Conservation (phyloP, 192 early-diverging fungal genomes). For the Allomyces javanicus region DNA sequence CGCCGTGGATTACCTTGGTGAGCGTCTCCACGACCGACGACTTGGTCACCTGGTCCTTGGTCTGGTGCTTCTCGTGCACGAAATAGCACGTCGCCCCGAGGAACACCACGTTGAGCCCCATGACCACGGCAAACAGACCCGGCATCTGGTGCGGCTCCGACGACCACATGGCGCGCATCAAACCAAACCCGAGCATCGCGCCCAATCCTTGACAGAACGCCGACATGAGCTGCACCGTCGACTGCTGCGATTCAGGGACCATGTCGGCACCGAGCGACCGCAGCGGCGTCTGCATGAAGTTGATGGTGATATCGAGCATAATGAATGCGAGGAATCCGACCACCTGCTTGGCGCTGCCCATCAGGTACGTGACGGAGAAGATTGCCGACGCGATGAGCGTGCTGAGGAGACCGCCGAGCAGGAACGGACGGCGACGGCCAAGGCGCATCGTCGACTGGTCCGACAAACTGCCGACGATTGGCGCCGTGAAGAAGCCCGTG, state of each 20-base stretch:
- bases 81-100: constrained; percentile 1
- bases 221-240: constrained; percentile 8
- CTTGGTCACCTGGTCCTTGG: constrained; percentile 1
- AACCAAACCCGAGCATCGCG: constrained; percentile 4
- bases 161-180: constrained; percentile 2
- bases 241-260: constrained; percentile 5
- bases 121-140: constrained; percentile 2
- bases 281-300: constrained; percentile 11
- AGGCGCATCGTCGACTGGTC: constrained; percentile 6
- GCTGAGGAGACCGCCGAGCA: constrained; percentile 5
- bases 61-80: constrained; percentile 5
- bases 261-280: constrained; percentile 10
- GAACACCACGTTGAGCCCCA: constrained; percentile 11
- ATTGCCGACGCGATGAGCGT: constrained; percentile 5
- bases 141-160: neutral
- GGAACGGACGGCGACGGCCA: constrained; percentile 11
- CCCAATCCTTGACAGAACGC: constrained; percentile 8
- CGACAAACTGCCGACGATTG: constrained; percentile 8
- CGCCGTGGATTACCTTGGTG: neutral
- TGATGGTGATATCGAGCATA: constrained; percentile 10
- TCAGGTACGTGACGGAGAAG: constrained; percentile 4
- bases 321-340: constrained; percentile 7
- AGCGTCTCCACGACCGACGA: neutral
- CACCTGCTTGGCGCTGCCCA: neutral
- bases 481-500: constrained; percentile 13